Evolutionary conservation across 352 stramenopile species (phyloP), one percentile per base, ranked within the genome.

Genomic region (Globisporangium radiosum): DNA sequence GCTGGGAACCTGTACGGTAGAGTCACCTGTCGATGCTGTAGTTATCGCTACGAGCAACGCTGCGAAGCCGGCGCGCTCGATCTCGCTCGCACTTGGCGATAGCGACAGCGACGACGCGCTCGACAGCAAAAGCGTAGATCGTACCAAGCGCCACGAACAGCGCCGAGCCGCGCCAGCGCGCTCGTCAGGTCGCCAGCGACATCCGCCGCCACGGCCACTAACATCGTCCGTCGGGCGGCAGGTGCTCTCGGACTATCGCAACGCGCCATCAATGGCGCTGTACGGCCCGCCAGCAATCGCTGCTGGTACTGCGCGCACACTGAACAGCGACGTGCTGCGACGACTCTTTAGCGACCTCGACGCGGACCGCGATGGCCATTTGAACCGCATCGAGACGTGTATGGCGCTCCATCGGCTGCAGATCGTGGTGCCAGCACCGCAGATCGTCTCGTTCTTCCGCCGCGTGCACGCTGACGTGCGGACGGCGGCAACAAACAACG

Each of bases 341-440:
- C 73, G 82, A 3, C 78, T 94, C n/a, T 94, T 94, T 54, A 88
- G 68, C 43, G 80, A 91, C 53, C 58, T 94, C 47, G 84, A 94
- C 55, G 56, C 60, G 0, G 74, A 94, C 54, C 75, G 67, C 37
- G 81, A 94, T 53, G 78, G 84, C 1, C 73, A 77, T 43, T 59
- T 94, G 50, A 91, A 87, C 54, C 78, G 80, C 2, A 74, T 91
- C 43, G 80, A 94, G 60, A 81, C 67, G 19, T 91, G 71, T 15
- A 73, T 94, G 43, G 84, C 81, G 17, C 68, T 94, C 5, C 76
- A 92, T 60, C 76, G 84, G 1, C 64, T 94, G 13, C 80, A 87
- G 38, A 77, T 94, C 56, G 54, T 69, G 2, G 74, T 92, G 2
- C 60, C 76, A 8, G 81, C 80, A 5, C 44, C 72, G 13, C 77